Base-by-base conservation (phyloP, 345 rosid species). In the Murraya koenigii region DNA sequence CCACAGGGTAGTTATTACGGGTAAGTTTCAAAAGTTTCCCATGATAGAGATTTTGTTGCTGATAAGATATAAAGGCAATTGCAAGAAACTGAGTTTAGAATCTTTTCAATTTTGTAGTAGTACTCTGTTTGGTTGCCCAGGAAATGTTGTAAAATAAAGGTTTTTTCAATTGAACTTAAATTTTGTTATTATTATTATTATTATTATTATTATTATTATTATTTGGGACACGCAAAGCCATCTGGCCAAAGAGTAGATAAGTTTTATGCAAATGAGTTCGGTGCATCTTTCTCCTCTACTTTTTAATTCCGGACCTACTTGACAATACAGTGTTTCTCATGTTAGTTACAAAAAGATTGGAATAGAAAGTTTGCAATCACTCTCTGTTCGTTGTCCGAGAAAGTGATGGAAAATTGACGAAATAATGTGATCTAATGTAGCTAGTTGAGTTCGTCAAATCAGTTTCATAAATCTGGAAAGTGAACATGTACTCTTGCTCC, bases 21-120 rank as follows among this genome's bases (percentile, higher is more conserved):
- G 14, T 15, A 19, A 38, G 35, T 61, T 73, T 15, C 25, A 25
- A 17, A 73, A 39, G n/a, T 38, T 13, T 13, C 13, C 44, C 54
- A 54, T 26, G 61, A 71, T 7, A 39, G 15, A 33, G 20, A 62
- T 23, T 62, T 70, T 69, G 67, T 80, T 55, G 35, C 30, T 79
- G 74, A 59, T 5, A 70, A 49, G 30, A 69, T 28, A 33, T 4
- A 15, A 30, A 5, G 60, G 52, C 3, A 69, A 7, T 10, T 69
- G 4, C 25, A 35, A 59, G 38, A 52, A 63, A 63, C 66, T 36
- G 71, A 41, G 32, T 39, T 58, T 22, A 58, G 5, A 20, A 59
- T 59, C 62, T 32, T 52, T 22, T 5, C 39, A 35, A 66, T 22
- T 13, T 35, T 55, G 64, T 56, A 32, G n/a, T 33, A 13, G 3